Conservation (phyloP, 2,329 filamentous ascomycete genomes). For the Thielaviopsis ethacetica region DNA sequence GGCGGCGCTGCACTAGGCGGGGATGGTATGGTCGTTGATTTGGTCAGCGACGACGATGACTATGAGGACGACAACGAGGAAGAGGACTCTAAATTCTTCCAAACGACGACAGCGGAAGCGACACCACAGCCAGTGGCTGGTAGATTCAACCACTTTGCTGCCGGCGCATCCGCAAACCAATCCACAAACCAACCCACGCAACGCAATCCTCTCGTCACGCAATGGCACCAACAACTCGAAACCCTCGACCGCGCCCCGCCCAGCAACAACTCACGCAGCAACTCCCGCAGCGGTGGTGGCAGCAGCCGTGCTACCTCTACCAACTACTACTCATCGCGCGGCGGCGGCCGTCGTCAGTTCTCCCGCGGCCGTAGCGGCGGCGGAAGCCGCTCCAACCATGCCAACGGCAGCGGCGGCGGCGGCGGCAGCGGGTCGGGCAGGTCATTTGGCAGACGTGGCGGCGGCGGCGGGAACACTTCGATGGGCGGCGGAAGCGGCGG, state of each 20-base stretch:
- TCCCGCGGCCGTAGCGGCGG: no score
- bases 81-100: slow-evolving; percentile 33
- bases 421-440: neutral
- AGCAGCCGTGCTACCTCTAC: no score
- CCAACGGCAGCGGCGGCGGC: neutral
- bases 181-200: slow-evolving; percentile 14
- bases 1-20: slow-evolving; percentile 12
- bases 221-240: slow-evolving; percentile 16
- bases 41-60: slow-evolving; percentile 32
- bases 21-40: slow-evolving; percentile 29
- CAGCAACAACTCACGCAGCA: neutral
- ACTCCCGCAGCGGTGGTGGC: no score
- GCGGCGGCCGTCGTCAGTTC: no score
- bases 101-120: slow-evolving; percentile 12
- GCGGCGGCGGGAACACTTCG: neutral
- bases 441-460: neutral
- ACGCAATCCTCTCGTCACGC: slow-evolving; percentile 15
- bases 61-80: slow-evolving; percentile 21
- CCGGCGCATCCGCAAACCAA: slow-evolving; percentile 12
- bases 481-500: neutral
- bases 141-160: neutral
- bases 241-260: neutral
- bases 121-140: neutral
- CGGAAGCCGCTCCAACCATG: neutral
- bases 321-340: no score